Base-by-base conservation (phyloP, 352 stramenopile genomes). In the Phytophthora podocarpi region DNA sequence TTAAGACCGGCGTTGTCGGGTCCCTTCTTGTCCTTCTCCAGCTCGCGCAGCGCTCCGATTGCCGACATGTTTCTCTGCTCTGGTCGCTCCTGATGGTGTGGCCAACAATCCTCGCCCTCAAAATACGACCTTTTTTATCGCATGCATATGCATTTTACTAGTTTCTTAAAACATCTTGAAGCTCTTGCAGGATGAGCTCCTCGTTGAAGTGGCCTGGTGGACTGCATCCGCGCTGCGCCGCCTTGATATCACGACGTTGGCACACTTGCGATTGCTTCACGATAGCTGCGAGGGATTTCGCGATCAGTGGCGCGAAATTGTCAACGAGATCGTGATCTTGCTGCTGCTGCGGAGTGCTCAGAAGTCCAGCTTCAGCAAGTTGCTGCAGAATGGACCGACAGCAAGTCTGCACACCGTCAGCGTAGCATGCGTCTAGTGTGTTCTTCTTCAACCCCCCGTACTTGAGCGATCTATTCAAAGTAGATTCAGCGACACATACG, bases 21-120 rank as follows among this genome's bases (percentile, higher is more conserved):
- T 42, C 73, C 77, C 70, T 93, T 86, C 69, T 92, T 91, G 67
- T 92, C 76, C 72, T 93, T 91, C 72, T 93, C 86, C 35, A 95
- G 76, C 55, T 95, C 74, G 51, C 85, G 83, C 56, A 95, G 70
- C 62, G 80, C 80, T 70, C 80, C 78, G 54, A 95, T 93, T 41
- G 83, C 84, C 68, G 85, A 93, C 85, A 95, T 95, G 50, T 39
- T 86, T 55, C 36, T 55, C 15, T 50, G 15, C 35, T 59, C 36
- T 27, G 32, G 40, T 70, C 39, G 53, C 53, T 51, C 46, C 65
- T 79, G 49, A 59, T 54, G 59, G 36, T 76, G 56, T 75, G 65
- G 65, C 72, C 65, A 78, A 71, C 59, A 73, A 76, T 74, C 52
- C 23, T 48, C 51, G 21, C 51, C 42, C 28, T 30, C 15, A 24